A percentile compares a stretch with the other conserved stretches of the same genome.
These are phyloP conservation scores for Chlamydomonas sp. DNA, from an alignment of 139 green algal species.

Conservation along the genomic window DNA sequence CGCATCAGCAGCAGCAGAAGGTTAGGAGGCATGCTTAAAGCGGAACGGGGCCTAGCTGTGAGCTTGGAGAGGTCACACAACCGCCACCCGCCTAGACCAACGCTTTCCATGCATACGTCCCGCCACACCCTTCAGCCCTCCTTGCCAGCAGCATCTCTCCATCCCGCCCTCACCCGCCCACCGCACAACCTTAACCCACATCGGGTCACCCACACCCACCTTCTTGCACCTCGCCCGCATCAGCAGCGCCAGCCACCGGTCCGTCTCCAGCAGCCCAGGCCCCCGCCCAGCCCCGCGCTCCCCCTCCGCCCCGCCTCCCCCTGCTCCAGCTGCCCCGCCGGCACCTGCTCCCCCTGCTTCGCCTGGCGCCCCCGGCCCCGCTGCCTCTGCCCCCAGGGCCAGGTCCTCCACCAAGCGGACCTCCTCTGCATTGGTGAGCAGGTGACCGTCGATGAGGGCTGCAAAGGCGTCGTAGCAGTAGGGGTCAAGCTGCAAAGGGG, in stretches of 20 bases:
- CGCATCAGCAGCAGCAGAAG: no score
- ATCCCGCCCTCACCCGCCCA: background rate
- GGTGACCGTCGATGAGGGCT: slow-evolving; percentile 85
- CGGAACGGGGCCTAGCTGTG: no score
- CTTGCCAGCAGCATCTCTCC: background rate
- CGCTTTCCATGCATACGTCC: no score
- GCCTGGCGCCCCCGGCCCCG: no score
- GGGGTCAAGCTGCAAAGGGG: slow-evolving; percentile 66
- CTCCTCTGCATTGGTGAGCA: slow-evolving; percentile 90
- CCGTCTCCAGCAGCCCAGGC: slow-evolving; percentile 3
- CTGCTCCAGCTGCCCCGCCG: no score
- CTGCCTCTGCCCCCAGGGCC: slow-evolving; percentile 42
- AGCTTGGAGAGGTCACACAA: no score
- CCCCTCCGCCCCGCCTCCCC: no score
- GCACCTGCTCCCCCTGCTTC: no score
- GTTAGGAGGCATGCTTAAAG: no score
- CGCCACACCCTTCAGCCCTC: no score
- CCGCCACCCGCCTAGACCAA: no score
- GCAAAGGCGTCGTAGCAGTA: slow-evolving; percentile 96
- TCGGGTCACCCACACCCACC: slow-evolving; percentile 33
- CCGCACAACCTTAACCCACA: no score
- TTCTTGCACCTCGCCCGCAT: slow-evolving; percentile 78
- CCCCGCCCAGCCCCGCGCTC: background rate
- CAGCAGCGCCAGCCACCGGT: slow-evolving; percentile 85
- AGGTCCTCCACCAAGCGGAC: slow-evolving; percentile 70